phyloP scores from a whole-genome alignment of 2,329 filamentous ascomycete species.

The Curvularia eragrostidis region DNA sequence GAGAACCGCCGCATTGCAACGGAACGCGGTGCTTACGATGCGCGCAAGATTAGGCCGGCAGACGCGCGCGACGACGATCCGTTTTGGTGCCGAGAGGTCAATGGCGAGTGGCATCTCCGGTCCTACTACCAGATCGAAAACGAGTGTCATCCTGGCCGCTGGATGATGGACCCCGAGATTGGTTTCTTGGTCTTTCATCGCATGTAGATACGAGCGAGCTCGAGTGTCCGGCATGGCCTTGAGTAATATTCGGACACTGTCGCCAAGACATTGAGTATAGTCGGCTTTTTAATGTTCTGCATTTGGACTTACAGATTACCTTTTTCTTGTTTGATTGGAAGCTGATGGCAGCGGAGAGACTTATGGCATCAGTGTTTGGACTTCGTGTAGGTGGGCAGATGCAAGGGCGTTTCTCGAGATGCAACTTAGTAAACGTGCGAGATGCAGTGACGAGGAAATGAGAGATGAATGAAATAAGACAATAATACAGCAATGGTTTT shows the following conservation, averaged over 20 bases:
- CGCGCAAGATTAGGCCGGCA: slow-evolving; percentile 41
- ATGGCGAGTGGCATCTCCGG: slow-evolving; percentile 47
- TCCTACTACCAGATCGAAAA: slow-evolving; percentile 49
- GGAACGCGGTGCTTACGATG: slow-evolving; percentile 41
- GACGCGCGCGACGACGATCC: slow-evolving; percentile 43
- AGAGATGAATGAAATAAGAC: neutral
- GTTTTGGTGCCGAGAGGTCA: slow-evolving; percentile 49
- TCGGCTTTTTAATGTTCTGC: neutral
- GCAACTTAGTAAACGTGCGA: neutral
- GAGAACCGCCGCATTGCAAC: slow-evolving; percentile 42
- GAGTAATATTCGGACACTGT: neutral
- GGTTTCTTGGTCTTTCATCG: slow-evolving; percentile 47
- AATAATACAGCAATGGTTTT: neutral
- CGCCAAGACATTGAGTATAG: neutral
- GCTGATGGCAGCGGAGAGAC: neutral
- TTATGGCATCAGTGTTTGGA: neutral
- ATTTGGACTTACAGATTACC: neutral
- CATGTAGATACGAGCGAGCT: slow-evolving; percentile 16
- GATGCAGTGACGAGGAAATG: neutral
- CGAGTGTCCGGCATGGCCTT: neutral
- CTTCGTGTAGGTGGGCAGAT: neutral
- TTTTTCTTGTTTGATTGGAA: neutral
- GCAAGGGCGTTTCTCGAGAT: neutral
- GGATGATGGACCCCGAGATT: slow-evolving; percentile 44
- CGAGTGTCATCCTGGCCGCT: slow-evolving; percentile 47